Percentiles rank a stretch among this genome's conserved stretches.
Evolutionary conservation across 2,329 filamentous ascomycete genomes (phyloP).

Genomic region (Fusarium lateritium): DNA sequence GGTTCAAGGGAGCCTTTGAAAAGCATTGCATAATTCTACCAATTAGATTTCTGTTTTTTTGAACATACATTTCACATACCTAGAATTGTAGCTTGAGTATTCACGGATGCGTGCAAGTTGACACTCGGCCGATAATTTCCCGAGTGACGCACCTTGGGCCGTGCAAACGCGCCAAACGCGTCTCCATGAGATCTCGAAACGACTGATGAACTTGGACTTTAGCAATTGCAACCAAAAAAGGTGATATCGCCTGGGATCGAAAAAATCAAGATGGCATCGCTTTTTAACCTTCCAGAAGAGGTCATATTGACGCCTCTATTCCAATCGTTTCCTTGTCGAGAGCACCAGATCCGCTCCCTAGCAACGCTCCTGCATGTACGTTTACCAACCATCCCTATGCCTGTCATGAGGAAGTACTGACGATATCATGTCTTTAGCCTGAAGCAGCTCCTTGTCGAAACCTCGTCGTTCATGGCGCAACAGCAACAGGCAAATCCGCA

Average conservation of each 20-base stretch:
- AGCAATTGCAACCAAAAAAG: conserved; percentile 9
- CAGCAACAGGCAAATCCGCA: conserved; percentile 88
- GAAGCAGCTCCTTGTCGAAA: conserved; percentile 78
- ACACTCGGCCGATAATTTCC: conserved; percentile 43
- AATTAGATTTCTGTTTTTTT: neutral
- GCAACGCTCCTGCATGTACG: conserved; percentile 68
- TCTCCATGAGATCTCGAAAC: conserved; percentile 38
- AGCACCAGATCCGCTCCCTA: conserved; percentile 71
- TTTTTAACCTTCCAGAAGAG: conserved; percentile 69
- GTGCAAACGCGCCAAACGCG: conserved; percentile 50
- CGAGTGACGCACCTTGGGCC: conserved; percentile 47
- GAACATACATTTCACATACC: no score
- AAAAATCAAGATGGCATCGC: conserved; percentile 51
- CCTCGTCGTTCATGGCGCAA: conserved; percentile 85
- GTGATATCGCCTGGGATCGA: neutral
- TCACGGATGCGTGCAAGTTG: neutral
- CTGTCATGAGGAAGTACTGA: neutral
- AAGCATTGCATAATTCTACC: neutral
- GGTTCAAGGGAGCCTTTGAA: neutral
- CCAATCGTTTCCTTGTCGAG: conserved; percentile 69
- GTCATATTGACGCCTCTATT: conserved; percentile 62
- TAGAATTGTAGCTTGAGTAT: neutral
- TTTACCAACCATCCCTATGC: conserved; percentile 5
- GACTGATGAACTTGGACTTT: conserved; percentile 24
- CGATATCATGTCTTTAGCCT: conserved; percentile 61